phyloP scores from a whole-genome alignment of 2,329 filamentous ascomycete genomes.

The Neocucurbitaria cava region DNA sequence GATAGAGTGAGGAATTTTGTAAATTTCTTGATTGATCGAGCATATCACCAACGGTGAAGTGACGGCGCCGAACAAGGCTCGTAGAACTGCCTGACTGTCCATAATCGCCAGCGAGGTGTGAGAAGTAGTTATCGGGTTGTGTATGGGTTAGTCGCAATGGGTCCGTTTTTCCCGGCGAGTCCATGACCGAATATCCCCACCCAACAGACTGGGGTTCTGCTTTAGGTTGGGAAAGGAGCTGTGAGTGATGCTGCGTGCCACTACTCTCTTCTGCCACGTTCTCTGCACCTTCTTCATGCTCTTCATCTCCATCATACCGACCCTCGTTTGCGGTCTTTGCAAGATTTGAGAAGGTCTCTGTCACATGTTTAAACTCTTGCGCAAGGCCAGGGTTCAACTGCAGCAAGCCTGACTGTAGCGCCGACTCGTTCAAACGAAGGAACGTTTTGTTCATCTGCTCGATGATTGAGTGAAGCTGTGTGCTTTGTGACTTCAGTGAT shows the following conservation, averaged over 20 bases:
- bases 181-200: constrained; percentile 33
- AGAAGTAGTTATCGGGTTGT: constrained; percentile 18
- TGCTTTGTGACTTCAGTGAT: constrained; percentile 73
- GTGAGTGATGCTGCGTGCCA: background rate
- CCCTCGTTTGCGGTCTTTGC: constrained; percentile 54
- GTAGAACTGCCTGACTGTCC: constrained; percentile 6
- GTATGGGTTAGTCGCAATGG: constrained; percentile 2
- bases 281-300: constrained; percentile 40
- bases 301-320: constrained; percentile 36
- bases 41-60: constrained; percentile 23
- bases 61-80: constrained; percentile 18
- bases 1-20: constrained; percentile 5
- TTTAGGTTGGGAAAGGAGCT: constrained; percentile 9
- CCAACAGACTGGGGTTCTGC: constrained; percentile 25
- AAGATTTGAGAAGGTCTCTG: constrained; percentile 65
- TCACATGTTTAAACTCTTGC: constrained; percentile 63
- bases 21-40: constrained; percentile 28
- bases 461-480: constrained; percentile 71
- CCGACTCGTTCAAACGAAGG: constrained; percentile 69
- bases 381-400: constrained; percentile 64
- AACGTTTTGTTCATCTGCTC: constrained; percentile 78
- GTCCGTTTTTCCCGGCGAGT: background rate
- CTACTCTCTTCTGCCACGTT: constrained; percentile 10
- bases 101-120: constrained; percentile 13
- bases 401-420: constrained; percentile 64